Evolutionary conservation across 495 filamentous ascomycete species (phyloP).

Genomic region (Glarea lozoyensis): DNA sequence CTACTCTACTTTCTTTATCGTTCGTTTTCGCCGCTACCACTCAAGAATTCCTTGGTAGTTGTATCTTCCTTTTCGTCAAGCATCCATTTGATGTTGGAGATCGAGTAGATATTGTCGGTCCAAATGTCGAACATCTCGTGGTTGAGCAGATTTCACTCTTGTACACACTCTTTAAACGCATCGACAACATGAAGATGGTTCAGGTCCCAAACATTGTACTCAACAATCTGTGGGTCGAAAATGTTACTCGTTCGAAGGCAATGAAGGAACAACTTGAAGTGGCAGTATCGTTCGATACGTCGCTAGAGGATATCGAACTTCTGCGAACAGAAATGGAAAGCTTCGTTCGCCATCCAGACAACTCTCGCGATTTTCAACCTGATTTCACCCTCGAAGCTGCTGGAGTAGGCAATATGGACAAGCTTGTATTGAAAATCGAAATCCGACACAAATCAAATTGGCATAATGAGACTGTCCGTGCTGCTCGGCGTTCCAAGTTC

Average conservation of each 20-base stretch:
- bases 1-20: conserved; percentile 84
- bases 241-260: conserved; percentile 77
- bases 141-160: conserved; percentile 94
- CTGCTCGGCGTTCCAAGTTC: conserved; percentile 84
- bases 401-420: conserved; percentile 79
- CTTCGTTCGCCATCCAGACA: conserved; percentile 81
- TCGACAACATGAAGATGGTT: conserved; percentile 71
- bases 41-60: conserved; percentile 90
- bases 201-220: conserved; percentile 82
- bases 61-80: conserved; percentile 98
- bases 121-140: conserved; percentile 53
- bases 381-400: conserved; percentile 70
- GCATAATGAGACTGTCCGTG: conserved; percentile 81
- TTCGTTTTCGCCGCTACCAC: conserved; percentile 89
- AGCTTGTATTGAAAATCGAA: conserved; percentile 71
- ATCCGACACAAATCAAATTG: conserved; percentile 95
- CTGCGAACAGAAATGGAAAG: conserved; percentile 71
- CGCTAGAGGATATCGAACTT: conserved; percentile 76
- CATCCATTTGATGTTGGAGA: conserved; percentile 88
- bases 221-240: conserved; percentile 88
- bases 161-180: conserved; percentile 84
- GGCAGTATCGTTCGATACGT: conserved; percentile 73
- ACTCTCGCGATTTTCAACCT: conserved; percentile 83
- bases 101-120: conserved; percentile 71
- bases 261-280: conserved; percentile 85